Evolutionary conservation across 768 basidiomycete genomes (phyloP), one percentile per base, ranked within the genome.

Genomic region (Xerocomus potaroensis): DNA sequence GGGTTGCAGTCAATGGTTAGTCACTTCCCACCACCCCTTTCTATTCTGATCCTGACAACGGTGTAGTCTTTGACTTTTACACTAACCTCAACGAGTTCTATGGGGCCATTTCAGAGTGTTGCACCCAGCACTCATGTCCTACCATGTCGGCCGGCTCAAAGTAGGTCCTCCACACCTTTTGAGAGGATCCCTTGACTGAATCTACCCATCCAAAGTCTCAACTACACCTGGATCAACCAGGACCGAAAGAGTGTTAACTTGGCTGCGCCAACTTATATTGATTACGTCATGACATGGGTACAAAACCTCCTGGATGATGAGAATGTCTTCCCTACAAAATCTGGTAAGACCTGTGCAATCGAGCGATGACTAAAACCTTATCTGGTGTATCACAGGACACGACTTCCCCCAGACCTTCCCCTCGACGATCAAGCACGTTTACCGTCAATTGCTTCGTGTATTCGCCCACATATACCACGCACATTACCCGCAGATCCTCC

Each of bases 401-500:
- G 78, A 89, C 34, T 97, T 97, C 69, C 84, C 91, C 40, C 80
- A 78, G 33, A 79, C 78, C 41, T 98, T 98, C 73, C 91, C 95
- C 1, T 80, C 86, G 9, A 93, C 92, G 11, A 74, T 87, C 57
- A 91, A 91, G 51, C 91, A 94, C 65, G 85, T 98, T 59, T 98
- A 97, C 69, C 90, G 93, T 26, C 94, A 97, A 61, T 88, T 98
- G 29, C 80, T 98, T 46, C 89, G 95, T 39, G 88, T 98, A 54
- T 97, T 97, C 62, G 94, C 95, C 9, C 95, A 98, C 72, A 81
- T 98, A 58, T 98, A 97, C 65, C 87, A 97, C 64, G 88, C 91
- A 8, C 95, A 98, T 62, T 98, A 93, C 63, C 74, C 77, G 3
- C 84, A 89, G 56, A 87, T 97, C 61, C 79, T 98, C 19, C 92